These are phyloP conservation scores for Geotrichum bryndzae DNA, from an alignment of 1,139 yeast species.

Conservation along the genomic window DNA sequence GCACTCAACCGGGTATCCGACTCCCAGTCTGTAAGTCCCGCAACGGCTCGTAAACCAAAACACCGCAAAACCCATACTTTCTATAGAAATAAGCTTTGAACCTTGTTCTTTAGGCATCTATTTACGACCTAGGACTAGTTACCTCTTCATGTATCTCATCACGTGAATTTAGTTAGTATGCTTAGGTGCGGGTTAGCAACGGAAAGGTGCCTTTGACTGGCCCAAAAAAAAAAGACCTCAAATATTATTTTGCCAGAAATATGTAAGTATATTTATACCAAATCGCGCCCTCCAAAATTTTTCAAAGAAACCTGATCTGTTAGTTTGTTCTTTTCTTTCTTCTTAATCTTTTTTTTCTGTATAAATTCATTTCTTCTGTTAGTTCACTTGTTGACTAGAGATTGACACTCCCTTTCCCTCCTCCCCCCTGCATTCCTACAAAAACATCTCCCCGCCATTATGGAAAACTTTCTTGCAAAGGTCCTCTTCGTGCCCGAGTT, in stretches of 20 bases:
- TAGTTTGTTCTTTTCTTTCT: background rate
- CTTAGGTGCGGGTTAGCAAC: too few species aligned
- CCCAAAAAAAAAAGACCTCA: background rate
- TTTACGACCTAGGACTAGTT: too few species aligned
- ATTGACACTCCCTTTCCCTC: background rate
- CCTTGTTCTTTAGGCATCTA: too few species aligned
- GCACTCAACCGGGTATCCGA: too few species aligned
- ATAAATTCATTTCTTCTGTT: background rate
- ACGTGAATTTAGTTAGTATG: too few species aligned
- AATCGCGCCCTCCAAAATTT: background rate
- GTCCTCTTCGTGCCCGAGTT: constrained; percentile 16
- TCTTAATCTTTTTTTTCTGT: background rate
- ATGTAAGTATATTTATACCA: background rate
- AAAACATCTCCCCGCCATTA: background rate
- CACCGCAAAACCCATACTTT: too few species aligned
- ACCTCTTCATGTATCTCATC: too few species aligned
- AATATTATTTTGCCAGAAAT: background rate
- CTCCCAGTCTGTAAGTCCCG: too few species aligned
- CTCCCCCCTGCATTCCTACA: background rate
- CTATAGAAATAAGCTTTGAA: too few species aligned
- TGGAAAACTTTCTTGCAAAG: constrained; percentile 12
- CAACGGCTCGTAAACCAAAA: too few species aligned
- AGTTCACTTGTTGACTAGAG: background rate
- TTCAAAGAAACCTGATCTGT: background rate
- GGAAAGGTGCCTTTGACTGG: background rate